phyloP scores from a whole-genome alignment of 306 rosid species.

The Oxytropis ochrocephala region DNA sequence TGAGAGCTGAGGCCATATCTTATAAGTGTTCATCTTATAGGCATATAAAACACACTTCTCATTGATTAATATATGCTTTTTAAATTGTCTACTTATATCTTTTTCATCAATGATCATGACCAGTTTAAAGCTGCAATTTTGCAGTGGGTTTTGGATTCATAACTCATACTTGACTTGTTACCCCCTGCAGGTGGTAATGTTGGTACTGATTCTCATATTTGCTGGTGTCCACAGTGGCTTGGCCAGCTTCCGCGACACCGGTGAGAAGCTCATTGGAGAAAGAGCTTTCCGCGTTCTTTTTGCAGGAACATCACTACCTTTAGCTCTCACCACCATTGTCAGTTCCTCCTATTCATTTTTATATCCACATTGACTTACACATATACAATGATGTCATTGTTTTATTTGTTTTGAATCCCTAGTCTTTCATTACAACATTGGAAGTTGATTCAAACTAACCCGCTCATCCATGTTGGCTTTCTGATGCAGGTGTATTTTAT shows the following conservation, averaged over 20 bases:
- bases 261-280: conserved; percentile 88
- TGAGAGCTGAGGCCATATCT: background rate
- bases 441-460: conserved; percentile 18
- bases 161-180: conserved; percentile 10
- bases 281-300: conserved; percentile 90
- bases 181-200: conserved; percentile 74
- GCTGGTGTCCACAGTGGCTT: conserved; percentile 82
- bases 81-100: background rate
- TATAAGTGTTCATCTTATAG: background rate
- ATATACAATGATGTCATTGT: background rate
- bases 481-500: conserved; percentile 82
- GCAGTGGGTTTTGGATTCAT: background rate
- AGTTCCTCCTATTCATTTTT: conserved; percentile 25
- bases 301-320: conserved; percentile 81
- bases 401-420: background rate
- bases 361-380: background rate
- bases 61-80: too few species aligned
- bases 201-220: conserved; percentile 60
- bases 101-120: background rate
- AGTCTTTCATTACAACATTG: background rate
- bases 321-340: conserved; percentile 87
- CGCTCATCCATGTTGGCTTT: conserved; percentile 16
- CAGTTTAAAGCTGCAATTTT: background rate
- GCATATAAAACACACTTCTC: background rate
- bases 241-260: conserved; percentile 73